These are phyloP conservation scores for Phytophthora palmivora DNA, from an alignment of 352 stramenopile genomes.

Conservation along the genomic window DNA sequence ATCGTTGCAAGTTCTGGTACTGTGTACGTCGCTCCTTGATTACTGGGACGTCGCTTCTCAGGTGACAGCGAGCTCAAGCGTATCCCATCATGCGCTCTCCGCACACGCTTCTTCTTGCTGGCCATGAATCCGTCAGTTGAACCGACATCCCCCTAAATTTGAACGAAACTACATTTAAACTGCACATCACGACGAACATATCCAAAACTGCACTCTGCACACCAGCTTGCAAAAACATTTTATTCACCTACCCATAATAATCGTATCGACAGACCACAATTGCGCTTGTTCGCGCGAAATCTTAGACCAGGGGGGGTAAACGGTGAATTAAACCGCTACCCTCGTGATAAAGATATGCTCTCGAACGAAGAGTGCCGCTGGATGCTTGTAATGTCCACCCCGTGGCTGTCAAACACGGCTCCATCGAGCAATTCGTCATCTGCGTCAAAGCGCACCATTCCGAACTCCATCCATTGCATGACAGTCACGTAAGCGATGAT, in stretches of 20 bases:
- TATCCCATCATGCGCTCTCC: constrained; percentile 55
- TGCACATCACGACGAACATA: neutral
- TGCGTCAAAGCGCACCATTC: constrained; percentile 79
- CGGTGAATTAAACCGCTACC: constrained; percentile 20
- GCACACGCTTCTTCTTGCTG: constrained; percentile 41
- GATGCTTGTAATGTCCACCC: constrained; percentile 73
- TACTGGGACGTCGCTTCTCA: constrained; percentile 11
- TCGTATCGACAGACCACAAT: constrained; percentile 41
- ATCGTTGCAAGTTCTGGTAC: constrained; percentile 49
- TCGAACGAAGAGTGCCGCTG: constrained; percentile 80
- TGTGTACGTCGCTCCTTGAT: constrained; percentile 2
- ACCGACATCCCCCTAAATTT: constrained; percentile 15
- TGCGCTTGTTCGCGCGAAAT: constrained; percentile 14
- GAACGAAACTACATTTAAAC: constrained; percentile 15
- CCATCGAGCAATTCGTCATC: constrained; percentile 74
- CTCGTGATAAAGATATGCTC: constrained; percentile 71
- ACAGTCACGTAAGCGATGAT: constrained; percentile 75
- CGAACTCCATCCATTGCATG: constrained; percentile 91
- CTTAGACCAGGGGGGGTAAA: constrained; percentile 2
- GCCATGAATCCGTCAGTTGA: constrained; percentile 21
- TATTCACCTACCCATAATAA: constrained; percentile 52
- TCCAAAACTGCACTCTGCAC: neutral
- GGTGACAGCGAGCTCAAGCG: constrained; percentile 46
- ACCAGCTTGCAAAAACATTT: constrained; percentile 19
- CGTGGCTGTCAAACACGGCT: constrained; percentile 63